phyloP scores from a whole-genome alignment of 208 protist species.

The Naegleria gruberi region DNA sequence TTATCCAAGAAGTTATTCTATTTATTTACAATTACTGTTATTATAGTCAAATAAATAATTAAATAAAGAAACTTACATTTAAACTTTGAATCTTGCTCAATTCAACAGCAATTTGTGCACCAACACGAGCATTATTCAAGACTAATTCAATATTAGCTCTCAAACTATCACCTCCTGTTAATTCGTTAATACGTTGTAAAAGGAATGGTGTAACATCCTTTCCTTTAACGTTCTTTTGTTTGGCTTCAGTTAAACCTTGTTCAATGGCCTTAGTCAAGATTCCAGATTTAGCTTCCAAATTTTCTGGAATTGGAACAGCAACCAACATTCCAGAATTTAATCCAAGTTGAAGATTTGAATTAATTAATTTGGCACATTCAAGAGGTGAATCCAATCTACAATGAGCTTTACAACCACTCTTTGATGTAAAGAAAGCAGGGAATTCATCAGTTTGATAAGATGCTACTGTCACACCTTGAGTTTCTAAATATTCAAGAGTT shows the following conservation, averaged over 20 bases:
- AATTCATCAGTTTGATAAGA: conserved; percentile 50
- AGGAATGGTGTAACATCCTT: conserved; percentile 71
- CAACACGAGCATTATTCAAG: conserved; percentile 59
- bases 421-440: conserved; percentile 66
- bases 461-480: conserved; percentile 53
- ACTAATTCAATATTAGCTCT: conserved; percentile 54
- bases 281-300: conserved; percentile 37
- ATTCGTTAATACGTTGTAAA: conserved; percentile 50
- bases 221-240: conserved; percentile 43
- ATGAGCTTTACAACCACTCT: conserved; percentile 19
- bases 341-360: conserved; percentile 26
- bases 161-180: conserved; percentile 55
- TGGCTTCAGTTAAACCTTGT: conserved; percentile 42
- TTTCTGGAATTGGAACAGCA: conserved; percentile 46
- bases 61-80: background rate
- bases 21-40: background rate
- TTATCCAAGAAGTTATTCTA: background rate
- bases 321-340: conserved; percentile 48
- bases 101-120: conserved; percentile 45
- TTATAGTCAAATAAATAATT: background rate
- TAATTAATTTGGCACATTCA: conserved; percentile 16
- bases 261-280: conserved; percentile 38
- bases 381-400: conserved; percentile 4
- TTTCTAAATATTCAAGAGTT: conserved; percentile 73
- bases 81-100: conserved; percentile 25